These are phyloP conservation scores for Calamus simplicifolius DNA, from an alignment of 176 grass and related monocot genomes.

Conservation along the genomic window DNA sequence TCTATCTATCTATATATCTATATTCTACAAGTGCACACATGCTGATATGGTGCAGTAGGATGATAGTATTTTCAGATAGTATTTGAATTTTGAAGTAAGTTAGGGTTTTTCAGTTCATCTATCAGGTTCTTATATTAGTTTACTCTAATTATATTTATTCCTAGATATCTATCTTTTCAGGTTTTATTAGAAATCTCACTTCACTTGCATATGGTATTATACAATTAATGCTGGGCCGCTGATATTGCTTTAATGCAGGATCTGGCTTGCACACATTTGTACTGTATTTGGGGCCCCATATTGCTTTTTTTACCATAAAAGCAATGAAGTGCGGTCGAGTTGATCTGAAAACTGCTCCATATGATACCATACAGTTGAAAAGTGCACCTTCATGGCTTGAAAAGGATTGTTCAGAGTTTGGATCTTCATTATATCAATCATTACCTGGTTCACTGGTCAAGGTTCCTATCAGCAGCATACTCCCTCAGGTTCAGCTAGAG, in stretches of 20 bases:
- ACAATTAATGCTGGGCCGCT: not conserved
- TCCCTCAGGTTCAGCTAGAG: conserved; percentile 82
- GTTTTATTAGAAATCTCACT: too few relatives aligned
- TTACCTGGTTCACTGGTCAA: conserved; percentile 42
- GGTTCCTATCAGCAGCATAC: conserved; percentile 74
- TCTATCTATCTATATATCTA: too few relatives aligned
- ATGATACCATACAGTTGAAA: conserved; percentile 89
- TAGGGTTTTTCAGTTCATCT: too few relatives aligned
- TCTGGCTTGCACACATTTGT: conserved; percentile 97
- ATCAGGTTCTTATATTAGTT: too few relatives aligned
- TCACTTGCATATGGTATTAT: not conserved
- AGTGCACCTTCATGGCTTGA: conserved; percentile 81
- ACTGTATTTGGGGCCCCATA: conserved; percentile 88
- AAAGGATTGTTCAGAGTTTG: conserved; percentile 81
- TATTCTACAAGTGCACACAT: too few relatives aligned
- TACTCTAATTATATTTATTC: too few relatives aligned
- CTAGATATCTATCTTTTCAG: too few relatives aligned
- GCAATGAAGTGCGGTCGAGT: conserved; percentile 76
- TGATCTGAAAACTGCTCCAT: conserved; percentile 84
- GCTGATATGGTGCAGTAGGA: too few relatives aligned
- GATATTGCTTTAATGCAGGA: conserved; percentile 27
- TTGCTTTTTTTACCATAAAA: conserved; percentile 94
- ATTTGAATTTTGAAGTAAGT: too few relatives aligned
- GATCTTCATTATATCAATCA: conserved; percentile 52
- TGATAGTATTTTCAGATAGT: too few relatives aligned